Percentiles rank a stretch among this genome's conserved stretches.
Conservation (phyloP, 208 protist species). For the Crithidia brevicula region DNA sequence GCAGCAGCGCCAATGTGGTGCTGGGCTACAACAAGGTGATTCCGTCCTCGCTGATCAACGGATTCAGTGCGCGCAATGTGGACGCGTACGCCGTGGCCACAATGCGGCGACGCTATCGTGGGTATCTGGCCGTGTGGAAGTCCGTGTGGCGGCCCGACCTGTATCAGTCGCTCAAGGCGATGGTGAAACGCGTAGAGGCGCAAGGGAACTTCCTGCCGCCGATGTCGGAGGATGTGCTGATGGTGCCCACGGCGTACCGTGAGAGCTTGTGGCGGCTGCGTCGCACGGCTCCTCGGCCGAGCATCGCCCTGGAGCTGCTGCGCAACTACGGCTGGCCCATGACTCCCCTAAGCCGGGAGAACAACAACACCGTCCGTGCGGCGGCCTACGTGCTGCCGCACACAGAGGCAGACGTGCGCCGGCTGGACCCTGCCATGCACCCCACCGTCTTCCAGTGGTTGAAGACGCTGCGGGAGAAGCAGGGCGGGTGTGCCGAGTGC, state of each 20-base stretch:
- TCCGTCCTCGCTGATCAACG: conserved; percentile 58
- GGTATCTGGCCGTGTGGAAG: conserved; percentile 63
- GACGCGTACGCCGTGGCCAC: conserved; percentile 33
- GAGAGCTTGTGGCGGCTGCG: conserved; percentile 84
- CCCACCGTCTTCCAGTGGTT: conserved; percentile 67
- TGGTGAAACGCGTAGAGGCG: conserved; percentile 46
- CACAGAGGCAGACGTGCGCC: conserved; percentile 45
- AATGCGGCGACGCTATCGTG: conserved; percentile 44
- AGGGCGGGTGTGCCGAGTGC: conserved; percentile 74
- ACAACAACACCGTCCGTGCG: conserved; percentile 47
- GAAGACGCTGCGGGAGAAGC: conserved; percentile 44
- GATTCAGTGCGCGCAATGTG: conserved; percentile 17
- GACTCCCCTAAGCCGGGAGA: conserved; percentile 17
- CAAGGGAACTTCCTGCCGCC: conserved; percentile 56
- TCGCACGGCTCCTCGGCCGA: conserved; percentile 57
- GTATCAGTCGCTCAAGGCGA: conserved; percentile 62
- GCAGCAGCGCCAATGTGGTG: conserved; percentile 16
- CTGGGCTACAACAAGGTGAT: conserved; percentile 54
- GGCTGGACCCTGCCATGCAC: conserved; percentile 78
- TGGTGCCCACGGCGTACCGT: conserved; percentile 67
- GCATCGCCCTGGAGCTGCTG: conserved; percentile 70
- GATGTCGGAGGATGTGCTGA: conserved; percentile 44
- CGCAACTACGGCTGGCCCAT: conserved; percentile 62
- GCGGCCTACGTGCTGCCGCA: conserved; percentile 41
- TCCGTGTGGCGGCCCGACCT: conserved; percentile 68